A percentile compares a stretch with the other conserved stretches of the same genome.
Conservation (phyloP, 2,329 filamentous ascomycete species). For the Diaporthe vexans region DNA sequence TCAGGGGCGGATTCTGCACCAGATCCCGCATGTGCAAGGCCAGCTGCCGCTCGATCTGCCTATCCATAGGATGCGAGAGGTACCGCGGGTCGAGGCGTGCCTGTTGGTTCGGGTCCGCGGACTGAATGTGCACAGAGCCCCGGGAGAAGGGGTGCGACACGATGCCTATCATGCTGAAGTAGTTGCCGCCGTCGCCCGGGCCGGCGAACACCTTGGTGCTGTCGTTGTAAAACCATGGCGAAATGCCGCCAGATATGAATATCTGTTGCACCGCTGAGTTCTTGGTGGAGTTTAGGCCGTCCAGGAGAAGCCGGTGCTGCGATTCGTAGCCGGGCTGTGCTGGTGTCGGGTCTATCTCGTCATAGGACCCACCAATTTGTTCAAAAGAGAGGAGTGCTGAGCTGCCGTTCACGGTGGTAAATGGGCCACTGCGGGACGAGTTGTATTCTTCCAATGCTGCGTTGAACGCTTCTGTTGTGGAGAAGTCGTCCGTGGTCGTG, state of each 20-base stretch:
- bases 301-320: background rate
- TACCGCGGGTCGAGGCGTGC: conserved; percentile 52
- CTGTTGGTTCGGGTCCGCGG: conserved; percentile 52
- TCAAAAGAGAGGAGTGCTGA: conserved; percentile 13
- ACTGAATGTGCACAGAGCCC: conserved; percentile 53
- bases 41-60: conserved; percentile 44
- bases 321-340: background rate
- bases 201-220: conserved; percentile 39
- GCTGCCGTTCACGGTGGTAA: conserved; percentile 13
- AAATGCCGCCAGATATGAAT: background rate
- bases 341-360: background rate
- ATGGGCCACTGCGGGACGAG: background rate
- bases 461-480: conserved; percentile 5
- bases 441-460: conserved; percentile 13
- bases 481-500: conserved; percentile 14
- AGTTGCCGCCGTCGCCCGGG: conserved; percentile 49
- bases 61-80: conserved; percentile 49
- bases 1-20: conserved; percentile 50
- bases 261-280: conserved; percentile 3
- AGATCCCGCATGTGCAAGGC: conserved; percentile 52
- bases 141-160: conserved; percentile 54
- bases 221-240: background rate
- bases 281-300: background rate
- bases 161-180: conserved; percentile 49
- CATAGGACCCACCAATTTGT: conserved; percentile 18